Evolutionary conservation across 176 grass and related monocot species (phyloP).

Genomic region (Oryza brachyantha): DNA sequence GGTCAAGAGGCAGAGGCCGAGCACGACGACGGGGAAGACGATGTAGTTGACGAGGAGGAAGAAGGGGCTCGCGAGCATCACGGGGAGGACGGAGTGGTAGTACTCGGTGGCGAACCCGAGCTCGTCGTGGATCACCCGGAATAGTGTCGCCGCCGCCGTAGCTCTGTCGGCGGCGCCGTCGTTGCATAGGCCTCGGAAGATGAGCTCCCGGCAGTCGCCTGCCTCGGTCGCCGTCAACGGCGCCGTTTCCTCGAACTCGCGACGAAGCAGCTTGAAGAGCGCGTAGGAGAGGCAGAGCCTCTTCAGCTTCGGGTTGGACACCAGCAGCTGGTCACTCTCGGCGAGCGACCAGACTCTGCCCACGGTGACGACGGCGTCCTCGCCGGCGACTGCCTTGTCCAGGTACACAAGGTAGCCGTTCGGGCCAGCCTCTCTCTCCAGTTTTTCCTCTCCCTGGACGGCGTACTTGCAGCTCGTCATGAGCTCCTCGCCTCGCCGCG

Average conservation of each 20-base stretch:
- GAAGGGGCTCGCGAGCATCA: constrained; percentile 22
- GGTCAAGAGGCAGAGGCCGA: background rate
- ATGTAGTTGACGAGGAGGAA: constrained; percentile 11
- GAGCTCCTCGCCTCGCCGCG: background rate
- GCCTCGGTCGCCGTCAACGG: background rate
- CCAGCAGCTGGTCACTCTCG: background rate
- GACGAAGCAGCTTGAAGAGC: constrained; percentile 15
- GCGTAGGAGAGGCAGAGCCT: constrained; percentile 17
- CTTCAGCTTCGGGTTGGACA: background rate
- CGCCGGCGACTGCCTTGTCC: background rate
- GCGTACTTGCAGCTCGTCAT: background rate
- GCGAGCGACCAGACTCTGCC: background rate
- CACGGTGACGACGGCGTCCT: background rate
- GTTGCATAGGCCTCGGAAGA: background rate
- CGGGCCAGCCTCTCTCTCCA: background rate
- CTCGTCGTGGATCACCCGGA: constrained; percentile 18
- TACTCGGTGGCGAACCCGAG: constrained; percentile 9
- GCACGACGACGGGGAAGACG: background rate
- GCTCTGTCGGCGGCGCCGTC: background rate
- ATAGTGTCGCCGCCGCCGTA: background rate
- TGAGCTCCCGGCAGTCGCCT: background rate
- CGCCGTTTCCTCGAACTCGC: background rate
- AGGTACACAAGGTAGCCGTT: background rate
- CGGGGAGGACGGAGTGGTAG: constrained; percentile 16
- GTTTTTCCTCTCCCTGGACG: constrained; percentile 3